Conservation (phyloP, 2,329 filamentous ascomycete genomes). For the Aspergillus thermomutatus region DNA sequence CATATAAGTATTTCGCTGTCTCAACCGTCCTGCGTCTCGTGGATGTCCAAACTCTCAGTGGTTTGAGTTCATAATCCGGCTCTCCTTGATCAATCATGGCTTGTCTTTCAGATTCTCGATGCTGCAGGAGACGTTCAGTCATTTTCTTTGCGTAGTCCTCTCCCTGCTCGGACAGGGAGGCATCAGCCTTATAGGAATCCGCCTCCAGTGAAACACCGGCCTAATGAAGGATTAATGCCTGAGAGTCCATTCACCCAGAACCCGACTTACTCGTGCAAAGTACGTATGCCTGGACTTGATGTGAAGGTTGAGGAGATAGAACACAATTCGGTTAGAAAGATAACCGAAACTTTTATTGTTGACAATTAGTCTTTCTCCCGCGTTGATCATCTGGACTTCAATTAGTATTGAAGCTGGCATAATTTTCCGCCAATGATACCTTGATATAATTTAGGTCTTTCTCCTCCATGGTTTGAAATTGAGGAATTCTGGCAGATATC, state of each 20-base stretch:
- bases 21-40: constrained; percentile 87
- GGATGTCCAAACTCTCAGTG: constrained; percentile 90
- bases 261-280: constrained; percentile 65
- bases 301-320: constrained; percentile 95
- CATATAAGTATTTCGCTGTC: constrained; percentile 77
- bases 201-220: constrained; percentile 83
- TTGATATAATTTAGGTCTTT: constrained; percentile 94
- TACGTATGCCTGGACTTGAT: constrained; percentile 94
- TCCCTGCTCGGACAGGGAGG: constrained; percentile 76
- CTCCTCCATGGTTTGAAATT: constrained; percentile 96
- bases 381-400: constrained; percentile 77
- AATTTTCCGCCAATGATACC: constrained; percentile 24
- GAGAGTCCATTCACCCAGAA: background rate
- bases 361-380: constrained; percentile 85
- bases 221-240: constrained; percentile 25
- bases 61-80: constrained; percentile 65
- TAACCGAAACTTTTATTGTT: constrained; percentile 98
- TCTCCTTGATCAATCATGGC: constrained; percentile 67
- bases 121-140: constrained; percentile 76
- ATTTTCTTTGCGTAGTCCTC: constrained; percentile 78
- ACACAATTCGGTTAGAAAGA: constrained; percentile 93
- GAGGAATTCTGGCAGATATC: constrained; percentile 88
- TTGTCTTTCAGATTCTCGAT: constrained; percentile 77
- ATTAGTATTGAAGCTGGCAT: constrained; percentile 10
- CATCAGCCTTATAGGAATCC: constrained; percentile 89